Percentiles rank a stretch among this genome's conserved stretches.
phyloP scores from a whole-genome alignment of 495 filamentous ascomycete species.

The Haplographium delicatum region DNA sequence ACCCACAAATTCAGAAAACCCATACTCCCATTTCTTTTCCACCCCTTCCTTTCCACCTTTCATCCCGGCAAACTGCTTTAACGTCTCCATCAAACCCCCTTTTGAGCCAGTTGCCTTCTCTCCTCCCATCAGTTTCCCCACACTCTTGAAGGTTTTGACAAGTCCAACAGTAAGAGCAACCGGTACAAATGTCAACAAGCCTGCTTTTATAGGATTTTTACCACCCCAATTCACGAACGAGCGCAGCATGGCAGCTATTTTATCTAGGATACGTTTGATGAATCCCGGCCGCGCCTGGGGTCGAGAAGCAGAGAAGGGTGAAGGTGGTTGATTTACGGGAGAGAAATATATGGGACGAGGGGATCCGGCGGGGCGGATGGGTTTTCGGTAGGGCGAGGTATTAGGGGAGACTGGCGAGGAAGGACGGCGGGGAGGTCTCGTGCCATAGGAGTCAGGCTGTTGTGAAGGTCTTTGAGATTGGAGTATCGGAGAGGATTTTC shows the following conservation, averaged over 20 bases:
- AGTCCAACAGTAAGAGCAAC: constrained; percentile 5
- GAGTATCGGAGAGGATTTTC: constrained; percentile 4
- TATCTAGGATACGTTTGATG: constrained; percentile 7
- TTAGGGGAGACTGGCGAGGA: constrained; percentile 4
- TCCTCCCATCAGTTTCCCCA: not conserved
- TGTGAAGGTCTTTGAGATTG: not conserved
- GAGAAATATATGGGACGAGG: constrained; percentile 20
- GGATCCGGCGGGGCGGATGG: not conserved
- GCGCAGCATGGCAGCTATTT: constrained; percentile 11
- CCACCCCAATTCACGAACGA: constrained; percentile 10
- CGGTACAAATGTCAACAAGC: constrained; percentile 15
- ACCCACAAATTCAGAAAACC: constrained; percentile 18
- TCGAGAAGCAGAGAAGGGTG: constrained; percentile 13
- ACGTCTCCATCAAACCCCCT: no score
- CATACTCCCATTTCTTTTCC: constrained; percentile 14
- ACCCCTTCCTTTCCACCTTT: not conserved
- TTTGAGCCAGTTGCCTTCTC: not conserved
- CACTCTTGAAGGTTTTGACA: not conserved
- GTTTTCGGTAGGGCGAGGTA: not conserved
- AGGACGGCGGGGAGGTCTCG: not conserved
- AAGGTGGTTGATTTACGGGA: constrained; percentile 13
- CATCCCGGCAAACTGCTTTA: no score
- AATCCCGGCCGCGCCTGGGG: constrained; percentile 16
- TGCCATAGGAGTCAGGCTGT: not conserved
- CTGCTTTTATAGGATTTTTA: constrained; percentile 19